Percentiles rank a stretch among this genome's conserved stretches.
phyloP scores from a whole-genome alignment of 179 eudicot species.

The Camellia oleifera region DNA sequence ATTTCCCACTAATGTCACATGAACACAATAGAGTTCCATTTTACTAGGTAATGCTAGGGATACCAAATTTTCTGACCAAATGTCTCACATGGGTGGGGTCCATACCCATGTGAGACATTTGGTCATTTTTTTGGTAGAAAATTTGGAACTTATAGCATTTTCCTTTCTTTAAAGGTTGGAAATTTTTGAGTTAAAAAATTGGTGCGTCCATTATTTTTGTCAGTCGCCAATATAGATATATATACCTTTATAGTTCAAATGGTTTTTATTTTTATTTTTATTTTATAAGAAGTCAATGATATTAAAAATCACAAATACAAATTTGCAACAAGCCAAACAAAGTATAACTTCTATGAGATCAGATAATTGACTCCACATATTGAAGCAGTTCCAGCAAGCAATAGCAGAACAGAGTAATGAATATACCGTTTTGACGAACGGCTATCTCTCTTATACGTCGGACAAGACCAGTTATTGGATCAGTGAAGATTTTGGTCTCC shows the following conservation, averaged over 20 bases:
- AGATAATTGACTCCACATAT: not conserved
- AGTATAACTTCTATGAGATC: not conserved
- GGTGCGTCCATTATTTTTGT: not conserved
- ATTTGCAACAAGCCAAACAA: not conserved
- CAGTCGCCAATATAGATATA: not conserved
- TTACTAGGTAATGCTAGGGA: no score
- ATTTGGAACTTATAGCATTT: no score
- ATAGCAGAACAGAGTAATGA: not conserved
- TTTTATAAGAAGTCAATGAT: no score
- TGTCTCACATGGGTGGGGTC: no score
- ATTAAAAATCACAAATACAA: not conserved
- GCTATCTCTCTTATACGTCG: conserved; percentile 88
- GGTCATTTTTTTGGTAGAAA: no score
- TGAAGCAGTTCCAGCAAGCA: not conserved
- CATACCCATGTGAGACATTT: no score
- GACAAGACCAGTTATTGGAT: conserved; percentile 71
- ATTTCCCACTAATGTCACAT: not conserved
- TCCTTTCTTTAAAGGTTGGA: not conserved
- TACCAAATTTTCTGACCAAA: no score
- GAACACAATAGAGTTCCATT: not conserved
- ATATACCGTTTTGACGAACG: conserved; percentile 67
- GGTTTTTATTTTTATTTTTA: no score
- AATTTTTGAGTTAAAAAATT: not conserved
- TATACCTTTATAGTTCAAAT: not conserved
- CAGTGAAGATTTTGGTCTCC: conserved; percentile 75